Evolutionary conservation across 2,329 filamentous ascomycete species (phyloP), one percentile per base, ranked within the genome.

Genomic region (Elsinoe necatrix): DNA sequence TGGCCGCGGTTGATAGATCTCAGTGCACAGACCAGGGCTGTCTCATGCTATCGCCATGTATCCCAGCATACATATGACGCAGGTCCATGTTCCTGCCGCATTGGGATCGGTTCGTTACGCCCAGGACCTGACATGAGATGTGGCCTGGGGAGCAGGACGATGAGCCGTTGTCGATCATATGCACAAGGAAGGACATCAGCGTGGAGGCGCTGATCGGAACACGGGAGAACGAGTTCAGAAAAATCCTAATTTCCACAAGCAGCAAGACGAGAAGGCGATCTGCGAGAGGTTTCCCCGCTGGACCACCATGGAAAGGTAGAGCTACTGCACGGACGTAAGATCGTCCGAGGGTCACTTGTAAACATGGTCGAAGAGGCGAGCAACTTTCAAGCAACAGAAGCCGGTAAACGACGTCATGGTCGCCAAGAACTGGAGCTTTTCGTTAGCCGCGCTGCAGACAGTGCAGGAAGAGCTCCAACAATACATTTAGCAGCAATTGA

Each of bases 141-240:
- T 43, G 39, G 34, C 34, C 39, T 43, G 39, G 39, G 39, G 39
- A 43, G 39, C 16, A 21, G 39, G 39, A 20, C 39, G 12, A 5
- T 6, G 39, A 23, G 39, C 39, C 39, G 18, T 20, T 43, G 16
- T 43, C 34, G 34, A 37, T 37, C 34, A 4, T 6, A 37, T 37
- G 34, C 34, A 37, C 34, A 11, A 37, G 14, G 9, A 11, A 37
- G 14, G 9, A 37, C 34, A 37, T 37, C 34, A 37, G 34, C 9
- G n/a, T 43, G 18, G 4, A 18, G 20, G 21, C 16, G 39, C 12
- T 43, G 39, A 43, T 48, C 27, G 25, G 43, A n/a, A 25, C 23
- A 23, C 43, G 43, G 43, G 21, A 48, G 43, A 48, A 43, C 39
- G n/a, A 21, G 39, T 20, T 43, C 39, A 43, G 39, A 29, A 48